Evolutionary conservation across 169 alveolate genomes (phyloP).

Genomic region (Cryptosporidium baileyi): DNA sequence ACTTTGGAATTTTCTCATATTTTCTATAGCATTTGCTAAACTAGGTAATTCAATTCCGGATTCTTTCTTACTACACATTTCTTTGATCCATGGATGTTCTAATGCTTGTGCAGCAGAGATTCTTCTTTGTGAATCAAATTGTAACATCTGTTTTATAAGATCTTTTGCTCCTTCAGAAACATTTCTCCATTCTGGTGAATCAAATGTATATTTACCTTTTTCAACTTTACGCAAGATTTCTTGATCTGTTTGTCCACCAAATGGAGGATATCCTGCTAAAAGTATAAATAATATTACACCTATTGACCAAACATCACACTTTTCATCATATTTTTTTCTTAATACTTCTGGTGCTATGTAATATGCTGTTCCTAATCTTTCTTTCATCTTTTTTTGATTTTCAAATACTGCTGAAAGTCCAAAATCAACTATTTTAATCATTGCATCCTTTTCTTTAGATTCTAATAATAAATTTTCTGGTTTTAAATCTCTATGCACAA

Average conservation of each 20-base stretch:
- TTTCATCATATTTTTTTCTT: conserved; percentile 83
- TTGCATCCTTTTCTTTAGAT: conserved; percentile 73
- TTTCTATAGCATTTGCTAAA: conserved; percentile 80
- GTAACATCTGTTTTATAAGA: conserved; percentile 86
- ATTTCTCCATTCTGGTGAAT: conserved; percentile 83
- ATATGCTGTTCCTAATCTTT: conserved; percentile 88
- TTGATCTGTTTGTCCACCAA: conserved; percentile 89
- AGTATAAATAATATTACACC: conserved; percentile 87
- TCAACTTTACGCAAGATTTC: conserved; percentile 87
- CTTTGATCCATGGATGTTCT: conserved; percentile 87
- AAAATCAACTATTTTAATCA: conserved; percentile 86
- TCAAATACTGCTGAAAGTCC: conserved; percentile 84
- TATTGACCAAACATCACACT: conserved; percentile 90
- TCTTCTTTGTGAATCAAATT: conserved; percentile 86
- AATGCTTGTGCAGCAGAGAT: conserved; percentile 90
- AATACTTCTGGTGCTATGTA: conserved; percentile 90
- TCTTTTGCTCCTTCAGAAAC: conserved; percentile 91
- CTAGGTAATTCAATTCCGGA: conserved; percentile 77
- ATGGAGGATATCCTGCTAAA: conserved; percentile 87
- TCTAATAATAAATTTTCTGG: conserved; percentile 84
- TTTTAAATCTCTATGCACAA: conserved; percentile 90
- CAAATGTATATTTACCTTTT: conserved; percentile 82
- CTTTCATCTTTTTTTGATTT: conserved; percentile 77
- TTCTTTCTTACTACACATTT: conserved; percentile 76
- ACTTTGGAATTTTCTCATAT: conserved; percentile 84